These are phyloP conservation scores for Teratosphaeria viscida DNA, from an alignment of 2,329 filamentous ascomycete species.

Conservation along the genomic window DNA sequence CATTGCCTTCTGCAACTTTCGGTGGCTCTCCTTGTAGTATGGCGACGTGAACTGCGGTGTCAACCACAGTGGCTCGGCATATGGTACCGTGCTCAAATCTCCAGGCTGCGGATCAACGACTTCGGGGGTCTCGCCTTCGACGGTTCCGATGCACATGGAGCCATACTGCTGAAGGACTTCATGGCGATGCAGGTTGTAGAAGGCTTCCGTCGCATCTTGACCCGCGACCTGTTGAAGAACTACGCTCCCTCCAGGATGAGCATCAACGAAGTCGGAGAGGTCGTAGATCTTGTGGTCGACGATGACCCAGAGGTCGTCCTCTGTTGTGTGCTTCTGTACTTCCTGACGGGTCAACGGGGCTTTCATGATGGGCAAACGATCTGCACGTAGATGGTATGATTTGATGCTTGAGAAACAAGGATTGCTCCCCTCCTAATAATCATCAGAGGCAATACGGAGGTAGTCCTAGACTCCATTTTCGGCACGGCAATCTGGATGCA, in stretches of 20 bases:
- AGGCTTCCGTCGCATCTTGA: slow-evolving; percentile 68
- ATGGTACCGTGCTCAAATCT: slow-evolving; percentile 67
- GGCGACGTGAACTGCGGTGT: slow-evolving; percentile 65
- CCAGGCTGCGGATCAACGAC: slow-evolving; percentile 60
- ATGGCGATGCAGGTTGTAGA: slow-evolving; percentile 87
- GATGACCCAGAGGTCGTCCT: slow-evolving; percentile 71
- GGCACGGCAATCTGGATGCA: neutral
- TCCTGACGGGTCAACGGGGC: slow-evolving; percentile 18
- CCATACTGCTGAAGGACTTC: slow-evolving; percentile 78
- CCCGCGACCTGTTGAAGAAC: slow-evolving; percentile 74
- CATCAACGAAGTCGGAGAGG: slow-evolving; percentile 72
- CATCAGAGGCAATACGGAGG: neutral
- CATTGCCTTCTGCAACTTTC: slow-evolving; percentile 56
- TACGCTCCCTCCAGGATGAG: slow-evolving; percentile 71
- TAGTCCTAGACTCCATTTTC: neutral
- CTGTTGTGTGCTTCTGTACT: slow-evolving; percentile 50
- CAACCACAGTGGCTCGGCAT: slow-evolving; percentile 78
- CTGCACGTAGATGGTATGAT: neutral
- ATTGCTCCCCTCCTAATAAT: neutral
- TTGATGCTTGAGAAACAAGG: neutral
- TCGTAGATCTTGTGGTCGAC: slow-evolving; percentile 84
- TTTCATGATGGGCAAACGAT: slow-evolving; percentile 11
- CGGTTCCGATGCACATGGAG: slow-evolving; percentile 61
- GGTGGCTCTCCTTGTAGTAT: slow-evolving; percentile 70
- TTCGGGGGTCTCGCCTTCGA: slow-evolving; percentile 64